Percentiles rank a stretch among this genome's conserved stretches.
phyloP scores from a whole-genome alignment of 148 eudicot species.

The Diospyros lotus region DNA sequence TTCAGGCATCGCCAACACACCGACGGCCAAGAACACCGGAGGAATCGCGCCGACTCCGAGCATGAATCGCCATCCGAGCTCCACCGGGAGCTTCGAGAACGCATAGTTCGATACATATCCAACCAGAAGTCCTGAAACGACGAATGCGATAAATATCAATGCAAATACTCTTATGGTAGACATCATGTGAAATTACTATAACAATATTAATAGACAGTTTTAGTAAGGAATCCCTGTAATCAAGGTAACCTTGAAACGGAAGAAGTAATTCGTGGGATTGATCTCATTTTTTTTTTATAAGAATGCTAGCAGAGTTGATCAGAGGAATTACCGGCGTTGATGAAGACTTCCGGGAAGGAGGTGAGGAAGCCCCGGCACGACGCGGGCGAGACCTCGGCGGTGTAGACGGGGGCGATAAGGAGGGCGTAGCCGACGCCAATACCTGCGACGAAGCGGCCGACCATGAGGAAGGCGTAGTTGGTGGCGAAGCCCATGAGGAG shows the following conservation, averaged over 20 bases:
- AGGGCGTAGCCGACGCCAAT: conserved; percentile 46
- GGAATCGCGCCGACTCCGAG: conserved; percentile 73
- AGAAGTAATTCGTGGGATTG: too few species aligned
- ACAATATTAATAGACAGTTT: too few species aligned
- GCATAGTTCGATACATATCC: conserved; percentile 70
- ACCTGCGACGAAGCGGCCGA: conserved; percentile 48
- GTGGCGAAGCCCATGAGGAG: conserved; percentile 45
- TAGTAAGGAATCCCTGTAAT: too few species aligned
- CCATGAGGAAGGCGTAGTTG: conserved; percentile 46
- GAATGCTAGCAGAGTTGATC: too few species aligned
- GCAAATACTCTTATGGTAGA: too few species aligned
- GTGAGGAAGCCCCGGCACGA: conserved; percentile 69
- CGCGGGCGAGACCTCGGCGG: conserved; percentile 85
- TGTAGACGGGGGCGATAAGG: conserved; percentile 71
- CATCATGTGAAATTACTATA: too few species aligned
- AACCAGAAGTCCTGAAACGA: conserved; percentile 29
- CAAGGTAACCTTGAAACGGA: too few species aligned
- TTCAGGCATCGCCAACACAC: conserved; percentile 69
- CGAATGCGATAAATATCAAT: too few species aligned
- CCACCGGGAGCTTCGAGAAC: conserved; percentile 48
- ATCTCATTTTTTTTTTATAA: too few species aligned
- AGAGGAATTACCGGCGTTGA: conserved; percentile 42
- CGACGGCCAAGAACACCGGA: conserved; percentile 46
- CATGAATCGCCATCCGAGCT: conserved; percentile 75
- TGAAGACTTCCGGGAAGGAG: conserved; percentile 82